Evolutionary conservation across 208 protist genomes (phyloP).

Genomic region (Leishmania aethiopica): DNA sequence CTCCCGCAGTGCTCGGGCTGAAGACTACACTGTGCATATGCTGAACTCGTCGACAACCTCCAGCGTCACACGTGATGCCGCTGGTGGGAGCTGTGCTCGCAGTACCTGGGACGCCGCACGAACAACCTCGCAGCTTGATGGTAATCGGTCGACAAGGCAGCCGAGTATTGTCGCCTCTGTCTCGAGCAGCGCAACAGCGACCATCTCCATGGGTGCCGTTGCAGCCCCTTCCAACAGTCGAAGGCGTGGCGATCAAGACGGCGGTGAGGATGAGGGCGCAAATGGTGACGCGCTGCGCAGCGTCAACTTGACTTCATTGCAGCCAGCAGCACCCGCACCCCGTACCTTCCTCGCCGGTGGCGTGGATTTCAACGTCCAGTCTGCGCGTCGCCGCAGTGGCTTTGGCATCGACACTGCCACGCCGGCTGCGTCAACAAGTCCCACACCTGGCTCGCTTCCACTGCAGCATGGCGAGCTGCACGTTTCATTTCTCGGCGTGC

Average conservation of each 20-base stretch:
- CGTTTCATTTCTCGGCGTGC: slow-evolving; percentile 19
- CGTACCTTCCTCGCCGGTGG: not conserved
- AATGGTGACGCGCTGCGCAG: not conserved
- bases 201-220: not conserved
- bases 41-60: slow-evolving; percentile 2
- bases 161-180: not conserved
- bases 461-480: slow-evolving; percentile 9
- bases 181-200: not conserved
- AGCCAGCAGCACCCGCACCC: not conserved
- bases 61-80: not conserved
- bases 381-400: not conserved
- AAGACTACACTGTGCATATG: slow-evolving; percentile 24
- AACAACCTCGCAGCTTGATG: not conserved
- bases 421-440: not conserved
- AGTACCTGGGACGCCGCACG: not conserved
- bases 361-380: not conserved
- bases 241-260: not conserved
- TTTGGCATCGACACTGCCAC: not conserved
- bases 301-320: not conserved
- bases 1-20: slow-evolving; percentile 5
- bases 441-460: not conserved
- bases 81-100: not conserved
- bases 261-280: not conserved
- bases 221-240: not conserved
- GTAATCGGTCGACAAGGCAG: not conserved